Evolutionary conservation across 1,284 basidiomycete genomes (phyloP), one percentile per base, ranked within the genome.

Genomic region (Pterula multifida): DNA sequence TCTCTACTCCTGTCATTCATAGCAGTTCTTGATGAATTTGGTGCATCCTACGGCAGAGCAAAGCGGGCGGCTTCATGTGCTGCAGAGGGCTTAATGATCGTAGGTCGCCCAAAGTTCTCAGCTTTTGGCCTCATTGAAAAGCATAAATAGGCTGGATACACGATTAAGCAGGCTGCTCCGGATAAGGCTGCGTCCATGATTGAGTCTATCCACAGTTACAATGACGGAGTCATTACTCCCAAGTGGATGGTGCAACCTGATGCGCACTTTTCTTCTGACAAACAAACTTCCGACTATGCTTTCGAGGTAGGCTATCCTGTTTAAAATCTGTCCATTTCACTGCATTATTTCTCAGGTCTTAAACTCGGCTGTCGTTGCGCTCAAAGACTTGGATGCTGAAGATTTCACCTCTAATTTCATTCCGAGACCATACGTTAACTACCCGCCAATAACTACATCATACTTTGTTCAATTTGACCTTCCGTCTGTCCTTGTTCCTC

Each of bases 21-120:
- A 2, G 75, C 82, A 0, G 92, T 95, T 2, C 68, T 96, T 23
- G 88, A 92, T 56, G 92, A 95, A 62, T 90, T 94, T 55, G 89
- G 87, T 45, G 90, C 91, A 1, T 90, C 90, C 3, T 83, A 90
- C 54, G 82, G 83, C 26, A 77, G 93, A 17, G 90, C 88, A 0
- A 88, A 92, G 62, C 77, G 82, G 46, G 90, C 90, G 0, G 86
- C 87, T 1, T 66, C 91, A 19, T 92, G 89, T 64, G 90, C 92
- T 17, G 85, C 81, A 3, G 91, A 96, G 62, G 90, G 89, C 6
- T 69, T 96, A 2, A 79, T 93, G 63, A 81, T 90, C 54, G 89
- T 86, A 56, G 55, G 78, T 35, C n/a, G 21, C 45, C 9, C 39
- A 4, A 9, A 6, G 19, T 51, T 12, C 25, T 36, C 24, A 24